Conservation (phyloP, 2,329 filamentous ascomycete species). For the Calonectria montana region DNA sequence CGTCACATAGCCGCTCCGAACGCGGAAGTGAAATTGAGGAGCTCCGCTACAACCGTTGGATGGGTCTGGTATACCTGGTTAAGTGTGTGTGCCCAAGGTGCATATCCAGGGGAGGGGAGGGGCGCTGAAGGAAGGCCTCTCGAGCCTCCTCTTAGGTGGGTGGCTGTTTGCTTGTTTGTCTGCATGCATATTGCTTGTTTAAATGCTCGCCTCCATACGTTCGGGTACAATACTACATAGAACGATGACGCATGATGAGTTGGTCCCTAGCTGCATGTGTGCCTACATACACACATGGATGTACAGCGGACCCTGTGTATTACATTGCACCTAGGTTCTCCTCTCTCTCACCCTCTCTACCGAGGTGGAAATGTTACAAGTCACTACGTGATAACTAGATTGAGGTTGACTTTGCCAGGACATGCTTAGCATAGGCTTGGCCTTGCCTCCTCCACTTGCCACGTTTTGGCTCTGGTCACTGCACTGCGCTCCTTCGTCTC, state of each 20-base stretch:
- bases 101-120: not conserved
- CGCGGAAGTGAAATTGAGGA: slow-evolving; percentile 1
- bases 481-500: not conserved
- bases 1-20: slow-evolving; percentile 5
- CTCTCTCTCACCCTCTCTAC: too few species aligned
- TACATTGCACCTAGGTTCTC: not conserved
- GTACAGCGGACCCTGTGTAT: not conserved
- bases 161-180: not conserved
- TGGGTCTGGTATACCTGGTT: not conserved
- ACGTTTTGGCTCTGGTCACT: slow-evolving; percentile 16
- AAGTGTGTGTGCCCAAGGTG: not conserved
- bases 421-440: not conserved
- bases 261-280: not conserved
- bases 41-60: slow-evolving; percentile 1
- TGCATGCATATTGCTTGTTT: slow-evolving; percentile 2
- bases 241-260: slow-evolving; percentile 4
- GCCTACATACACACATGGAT: not conserved
- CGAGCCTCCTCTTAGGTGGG: not conserved
- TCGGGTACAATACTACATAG: not conserved
- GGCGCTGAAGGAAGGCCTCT: not conserved
- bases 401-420: not conserved
- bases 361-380: not conserved
- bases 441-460: slow-evolving; percentile 20
- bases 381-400: not conserved
- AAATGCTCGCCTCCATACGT: not conserved